Evolutionary conservation across 2,329 filamentous ascomycete genomes (phyloP).

Genomic region (Nemania diffusa): DNA sequence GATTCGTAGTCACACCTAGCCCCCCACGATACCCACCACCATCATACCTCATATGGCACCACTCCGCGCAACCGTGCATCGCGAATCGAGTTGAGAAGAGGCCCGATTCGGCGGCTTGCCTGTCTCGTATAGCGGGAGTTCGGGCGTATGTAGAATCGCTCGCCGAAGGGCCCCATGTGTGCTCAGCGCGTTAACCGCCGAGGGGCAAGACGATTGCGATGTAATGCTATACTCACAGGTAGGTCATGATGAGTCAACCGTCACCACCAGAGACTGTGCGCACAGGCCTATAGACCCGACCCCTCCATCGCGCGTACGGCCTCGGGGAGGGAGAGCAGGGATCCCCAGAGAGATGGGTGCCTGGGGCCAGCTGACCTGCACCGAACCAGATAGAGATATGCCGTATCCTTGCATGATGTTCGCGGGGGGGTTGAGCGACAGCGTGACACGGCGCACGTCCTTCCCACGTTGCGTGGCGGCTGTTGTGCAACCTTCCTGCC

Average conservation of each 20-base stretch:
- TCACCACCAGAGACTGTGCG: constrained; percentile 22
- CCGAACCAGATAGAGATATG: constrained; percentile 31
- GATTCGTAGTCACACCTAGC: constrained; percentile 23
- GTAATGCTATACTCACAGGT: constrained; percentile 26
- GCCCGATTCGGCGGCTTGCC: constrained; percentile 21
- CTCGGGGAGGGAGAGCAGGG: constrained; percentile 23
- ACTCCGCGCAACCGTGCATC: constrained; percentile 28
- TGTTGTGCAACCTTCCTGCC: constrained; percentile 32
- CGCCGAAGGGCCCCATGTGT: constrained; percentile 30
- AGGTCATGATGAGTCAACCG: constrained; percentile 22
- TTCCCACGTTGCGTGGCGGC: constrained; percentile 28
- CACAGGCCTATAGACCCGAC: constrained; percentile 30
- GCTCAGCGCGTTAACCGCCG: constrained; percentile 17
- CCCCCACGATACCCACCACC: constrained; percentile 35
- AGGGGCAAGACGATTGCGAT: constrained; percentile 22
- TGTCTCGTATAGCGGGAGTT: constrained; percentile 25
- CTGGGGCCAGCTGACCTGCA: constrained; percentile 34
- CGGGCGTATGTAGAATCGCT: constrained; percentile 17
- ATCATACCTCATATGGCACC: constrained; percentile 25
- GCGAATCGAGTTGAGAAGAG: constrained; percentile 15
- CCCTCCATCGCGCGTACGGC: constrained; percentile 6
- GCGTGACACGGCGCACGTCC: constrained; percentile 35
- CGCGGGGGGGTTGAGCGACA: constrained; percentile 28
- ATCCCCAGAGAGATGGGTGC: constrained; percentile 20
- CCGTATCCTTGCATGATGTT: constrained; percentile 27